Base-by-base conservation (phyloP, 1,139 yeast genomes). In the Zygoascus sp. region DNA sequence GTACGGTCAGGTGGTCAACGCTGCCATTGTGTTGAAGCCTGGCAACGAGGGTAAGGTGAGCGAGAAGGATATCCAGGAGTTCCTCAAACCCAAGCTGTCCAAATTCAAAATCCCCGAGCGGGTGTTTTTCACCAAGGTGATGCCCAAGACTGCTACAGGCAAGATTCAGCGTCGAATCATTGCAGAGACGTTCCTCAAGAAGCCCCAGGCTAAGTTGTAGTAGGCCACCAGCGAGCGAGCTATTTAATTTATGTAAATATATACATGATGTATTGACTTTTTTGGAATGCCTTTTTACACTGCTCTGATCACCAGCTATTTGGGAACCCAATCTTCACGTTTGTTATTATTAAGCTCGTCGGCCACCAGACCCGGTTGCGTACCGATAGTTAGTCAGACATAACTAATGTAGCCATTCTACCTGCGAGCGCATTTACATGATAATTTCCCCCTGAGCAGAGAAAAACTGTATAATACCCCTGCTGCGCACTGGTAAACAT, bases 131-230 rank as follows among this genome's bases (percentile, higher is more conserved):
- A 78, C 81, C n/a, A 75, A 79, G 20, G 66, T 69, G 30, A 70
- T 81, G 63, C 87, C 87, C 53, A 81, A 81, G 70, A 79, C 85
- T 2, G 82, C 87, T 2, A 81, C 87, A 1, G 87, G 87, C 32
- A 81, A 81, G 68, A 77, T 81, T 46, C 85, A 81, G 62, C 70
- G 87, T 57, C 68, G 83, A 50, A 73, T 73, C 52, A 76, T 81
- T 56, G 83, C 82, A 9, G 69, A 66, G 49, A 60, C 61, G 51
- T 66, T 66, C 50, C 54, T 65, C 37, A 47, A 52, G 19, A 44
- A 51, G 46, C 53, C 60, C 49, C 58, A 60, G 39, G 25, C 39
- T 15, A 35, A 35, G 13, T 27, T 35, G 8, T 35, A 21, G 20
- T 15, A n/a, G 13, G 34, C n/a, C n/a, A n/a, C n/a, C n/a, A n/a